Conservation (phyloP, 2,329 filamentous ascomycete species). For the Akanthomyces dipterigenus region DNA sequence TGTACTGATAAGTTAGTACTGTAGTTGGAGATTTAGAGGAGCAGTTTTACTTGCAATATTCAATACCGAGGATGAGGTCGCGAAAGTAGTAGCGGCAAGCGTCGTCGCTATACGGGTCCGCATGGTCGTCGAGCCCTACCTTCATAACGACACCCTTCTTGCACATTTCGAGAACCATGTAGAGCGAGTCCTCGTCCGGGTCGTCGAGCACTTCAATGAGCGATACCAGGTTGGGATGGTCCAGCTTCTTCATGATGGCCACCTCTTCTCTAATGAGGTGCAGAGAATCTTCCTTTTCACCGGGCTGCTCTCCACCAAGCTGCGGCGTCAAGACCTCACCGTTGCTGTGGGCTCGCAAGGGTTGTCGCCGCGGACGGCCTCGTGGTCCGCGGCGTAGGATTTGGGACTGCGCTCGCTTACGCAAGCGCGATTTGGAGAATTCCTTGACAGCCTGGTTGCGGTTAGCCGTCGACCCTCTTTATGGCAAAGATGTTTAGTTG, state of each 20-base stretch:
- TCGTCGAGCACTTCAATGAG: constrained; percentile 94
- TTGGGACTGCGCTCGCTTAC: constrained; percentile 85
- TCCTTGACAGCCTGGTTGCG: constrained; percentile 78
- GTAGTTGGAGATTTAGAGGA: background rate
- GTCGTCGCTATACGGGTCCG: constrained; percentile 76
- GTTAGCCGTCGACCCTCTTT: constrained; percentile 12
- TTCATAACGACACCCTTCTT: constrained; percentile 98
- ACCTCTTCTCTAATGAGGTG: constrained; percentile 93
- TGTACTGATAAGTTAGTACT: constrained; percentile 54
- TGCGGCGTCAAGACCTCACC: constrained; percentile 22
- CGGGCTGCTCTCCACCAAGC: constrained; percentile 27
- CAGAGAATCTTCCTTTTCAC: constrained; percentile 63
- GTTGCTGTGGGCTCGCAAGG: constrained; percentile 18
- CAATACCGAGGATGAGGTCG: constrained; percentile 88
- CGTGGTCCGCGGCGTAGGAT: constrained; percentile 55
- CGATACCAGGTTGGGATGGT: constrained; percentile 89
- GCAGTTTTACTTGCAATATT: constrained; percentile 61
- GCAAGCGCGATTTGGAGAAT: constrained; percentile 86
- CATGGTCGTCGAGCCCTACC: constrained; percentile 76
- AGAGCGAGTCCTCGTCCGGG: constrained; percentile 88
- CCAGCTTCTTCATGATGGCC: constrained; percentile 97
- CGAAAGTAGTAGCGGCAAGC: constrained; percentile 87
- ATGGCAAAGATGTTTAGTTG: background rate
- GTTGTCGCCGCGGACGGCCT: constrained; percentile 32
- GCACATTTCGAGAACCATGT: constrained; percentile 99